A percentile compares a stretch with the other conserved stretches of the same genome.
Conservation (phyloP, 2,329 filamentous ascomycete genomes). For the Penicillium occitanis region DNA sequence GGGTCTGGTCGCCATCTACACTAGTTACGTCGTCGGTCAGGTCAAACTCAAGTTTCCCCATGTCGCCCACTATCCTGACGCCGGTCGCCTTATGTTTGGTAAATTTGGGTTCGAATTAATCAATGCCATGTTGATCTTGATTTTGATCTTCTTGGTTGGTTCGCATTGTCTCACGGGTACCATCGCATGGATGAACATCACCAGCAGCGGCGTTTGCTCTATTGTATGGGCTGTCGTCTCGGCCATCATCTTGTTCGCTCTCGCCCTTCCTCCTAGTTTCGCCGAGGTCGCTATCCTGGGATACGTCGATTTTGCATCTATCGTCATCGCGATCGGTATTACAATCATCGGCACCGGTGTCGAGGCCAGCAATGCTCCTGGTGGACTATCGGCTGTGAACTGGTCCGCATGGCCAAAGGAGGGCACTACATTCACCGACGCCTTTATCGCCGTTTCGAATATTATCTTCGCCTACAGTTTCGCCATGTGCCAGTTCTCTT, state of each 20-base stretch:
- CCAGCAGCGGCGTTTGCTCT: slow-evolving; percentile 42
- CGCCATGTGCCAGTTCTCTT: slow-evolving; percentile 41
- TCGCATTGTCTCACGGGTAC: slow-evolving; percentile 49
- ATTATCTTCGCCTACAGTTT: slow-evolving; percentile 47
- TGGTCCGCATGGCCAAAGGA: slow-evolving; percentile 30
- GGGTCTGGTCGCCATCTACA: slow-evolving; percentile 44
- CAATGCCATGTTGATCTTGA: slow-evolving; percentile 45
- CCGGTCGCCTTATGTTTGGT: slow-evolving; percentile 45
- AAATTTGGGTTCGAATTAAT: slow-evolving; percentile 45
- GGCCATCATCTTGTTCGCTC: slow-evolving; percentile 38
- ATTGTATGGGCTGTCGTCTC: slow-evolving; percentile 46
- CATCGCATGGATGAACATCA: slow-evolving; percentile 47
- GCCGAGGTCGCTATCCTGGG: slow-evolving; percentile 40
- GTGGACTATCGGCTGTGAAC: slow-evolving; percentile 26
- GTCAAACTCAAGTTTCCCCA: slow-evolving; percentile 41
- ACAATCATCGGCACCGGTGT: slow-evolving; percentile 39
- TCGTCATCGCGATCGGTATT: slow-evolving; percentile 35
- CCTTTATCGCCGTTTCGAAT: slow-evolving; percentile 38
- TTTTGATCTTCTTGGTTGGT: slow-evolving; percentile 46
- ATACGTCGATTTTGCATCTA: slow-evolving; percentile 40
- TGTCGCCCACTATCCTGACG: slow-evolving; percentile 45
- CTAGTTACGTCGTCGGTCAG: slow-evolving; percentile 43
- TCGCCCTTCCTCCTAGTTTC: slow-evolving; percentile 39
- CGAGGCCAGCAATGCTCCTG: slow-evolving; percentile 27
- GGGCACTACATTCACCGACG: slow-evolving; percentile 34